Percentiles rank a stretch among this genome's conserved stretches.
Evolutionary conservation across 805 yeast genomes (phyloP).

Genomic region (Candida rishiriensis): DNA sequence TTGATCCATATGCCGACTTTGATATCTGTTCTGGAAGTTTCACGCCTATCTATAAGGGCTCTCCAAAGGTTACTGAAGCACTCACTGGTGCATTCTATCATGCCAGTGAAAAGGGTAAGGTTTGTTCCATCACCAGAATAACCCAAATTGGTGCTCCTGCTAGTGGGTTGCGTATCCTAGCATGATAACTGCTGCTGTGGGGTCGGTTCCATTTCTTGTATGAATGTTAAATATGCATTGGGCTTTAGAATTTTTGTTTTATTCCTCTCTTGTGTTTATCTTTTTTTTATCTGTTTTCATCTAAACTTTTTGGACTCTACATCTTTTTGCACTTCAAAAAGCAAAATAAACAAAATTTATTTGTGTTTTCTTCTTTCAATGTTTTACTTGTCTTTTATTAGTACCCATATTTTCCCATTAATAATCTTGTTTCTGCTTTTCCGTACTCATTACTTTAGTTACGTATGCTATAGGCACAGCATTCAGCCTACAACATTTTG

Average conservation of each 20-base stretch:
- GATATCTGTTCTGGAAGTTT: constrained; percentile 82
- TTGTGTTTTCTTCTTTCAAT: too few species aligned
- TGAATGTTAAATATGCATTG: background rate
- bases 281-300: background rate
- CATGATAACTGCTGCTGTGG: constrained; percentile 6
- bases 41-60: constrained; percentile 84
- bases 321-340: too few species aligned
- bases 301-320: too few species aligned
- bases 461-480: too few species aligned
- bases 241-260: background rate
- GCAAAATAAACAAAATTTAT: too few species aligned
- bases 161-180: constrained; percentile 69
- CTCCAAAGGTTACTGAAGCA: constrained; percentile 68
- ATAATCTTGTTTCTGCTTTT: too few species aligned
- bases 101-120: constrained; percentile 67
- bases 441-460: too few species aligned
- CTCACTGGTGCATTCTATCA: constrained; percentile 88
- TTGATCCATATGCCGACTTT: constrained; percentile 88
- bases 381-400: too few species aligned
- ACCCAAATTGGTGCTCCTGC: constrained; percentile 88
- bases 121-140: constrained; percentile 71
- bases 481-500: too few species aligned
- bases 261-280: constrained; percentile 3
- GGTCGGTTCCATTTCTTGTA: background rate
- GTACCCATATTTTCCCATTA: too few species aligned